Percentiles rank a stretch among this genome's conserved stretches.
These are phyloP conservation scores for Puccinia novopanici DNA, from an alignment of 1,284 basidiomycete genomes.

Conservation along the genomic window DNA sequence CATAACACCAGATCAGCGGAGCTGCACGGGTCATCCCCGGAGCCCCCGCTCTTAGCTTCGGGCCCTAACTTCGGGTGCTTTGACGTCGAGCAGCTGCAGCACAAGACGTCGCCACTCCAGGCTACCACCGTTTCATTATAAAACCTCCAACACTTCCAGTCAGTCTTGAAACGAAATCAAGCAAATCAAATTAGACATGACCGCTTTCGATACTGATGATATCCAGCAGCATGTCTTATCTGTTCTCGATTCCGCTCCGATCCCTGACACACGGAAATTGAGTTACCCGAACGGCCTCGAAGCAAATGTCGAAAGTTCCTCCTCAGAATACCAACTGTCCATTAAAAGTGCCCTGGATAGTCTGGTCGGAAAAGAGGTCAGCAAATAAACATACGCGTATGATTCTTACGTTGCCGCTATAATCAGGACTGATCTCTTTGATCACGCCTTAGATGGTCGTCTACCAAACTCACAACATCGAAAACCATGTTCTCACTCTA, in stretches of 20 bases:
- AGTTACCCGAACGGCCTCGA: conserved; percentile 25
- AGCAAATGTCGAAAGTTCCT: conserved; percentile 19
- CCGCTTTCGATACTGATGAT: conserved; percentile 19
- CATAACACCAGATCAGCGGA: too few relatives aligned
- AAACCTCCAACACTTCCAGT: neutral
- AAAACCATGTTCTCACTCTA: conserved; percentile 39
- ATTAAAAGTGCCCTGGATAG: conserved; percentile 49
- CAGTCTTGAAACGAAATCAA: neutral
- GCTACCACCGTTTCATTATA: too few relatives aligned
- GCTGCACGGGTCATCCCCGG: too few relatives aligned
- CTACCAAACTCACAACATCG: conserved; percentile 46
- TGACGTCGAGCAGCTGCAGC: too few relatives aligned
- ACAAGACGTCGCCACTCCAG: too few relatives aligned
- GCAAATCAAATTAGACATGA: neutral
- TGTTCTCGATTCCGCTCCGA: conserved; percentile 30
- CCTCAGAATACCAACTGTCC: conserved; percentile 41
- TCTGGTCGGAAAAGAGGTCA: conserved; percentile 48
- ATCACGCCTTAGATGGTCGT: conserved; percentile 37
- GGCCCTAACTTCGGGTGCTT: too few relatives aligned
- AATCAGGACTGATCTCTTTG: neutral
- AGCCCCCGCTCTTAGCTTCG: too few relatives aligned
- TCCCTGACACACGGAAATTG: conserved; percentile 35
- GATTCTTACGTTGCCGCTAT: too few relatives aligned
- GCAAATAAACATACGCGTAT: neutral
- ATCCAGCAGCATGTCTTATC: conserved; percentile 37